These are phyloP conservation scores for Polyporus arcularius DNA, from an alignment of 768 basidiomycete species.

Conservation along the genomic window DNA sequence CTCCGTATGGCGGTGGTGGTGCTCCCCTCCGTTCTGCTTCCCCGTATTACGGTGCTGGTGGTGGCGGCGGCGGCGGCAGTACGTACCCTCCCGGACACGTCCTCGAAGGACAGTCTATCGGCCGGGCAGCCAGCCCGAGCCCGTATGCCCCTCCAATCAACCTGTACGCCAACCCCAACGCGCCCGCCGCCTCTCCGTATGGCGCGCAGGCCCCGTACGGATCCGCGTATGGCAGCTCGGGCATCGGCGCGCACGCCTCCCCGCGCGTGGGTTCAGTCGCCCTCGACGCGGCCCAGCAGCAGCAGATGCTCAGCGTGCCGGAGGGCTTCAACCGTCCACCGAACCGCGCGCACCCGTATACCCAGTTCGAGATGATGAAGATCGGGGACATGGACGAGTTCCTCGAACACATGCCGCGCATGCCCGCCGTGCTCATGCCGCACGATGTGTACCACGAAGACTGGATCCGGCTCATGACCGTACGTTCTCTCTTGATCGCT, in stretches of 20 bases:
- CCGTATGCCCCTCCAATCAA: constrained; percentile 37
- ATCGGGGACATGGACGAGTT: constrained; percentile 79
- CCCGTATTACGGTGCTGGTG: constrained; percentile 26
- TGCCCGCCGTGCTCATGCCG: constrained; percentile 70
- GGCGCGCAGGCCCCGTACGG: constrained; percentile 16
- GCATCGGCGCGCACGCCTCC: constrained; percentile 15
- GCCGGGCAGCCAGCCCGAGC: constrained; percentile 56
- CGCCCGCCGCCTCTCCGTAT: constrained; percentile 8
- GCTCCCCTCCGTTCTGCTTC: constrained; percentile 24
- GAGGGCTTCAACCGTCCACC: constrained; percentile 76
- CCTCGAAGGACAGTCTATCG: constrained; percentile 47
- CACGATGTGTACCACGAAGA: constrained; percentile 81
- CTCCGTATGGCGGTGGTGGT: constrained; percentile 34
- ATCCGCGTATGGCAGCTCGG: constrained; percentile 5
- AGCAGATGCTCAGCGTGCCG: constrained; percentile 45
- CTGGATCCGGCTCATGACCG: constrained; percentile 80
- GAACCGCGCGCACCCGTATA: constrained; percentile 66
- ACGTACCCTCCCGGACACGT: constrained; percentile 53
- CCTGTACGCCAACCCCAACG: constrained; percentile 16
- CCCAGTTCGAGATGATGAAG: constrained; percentile 69
- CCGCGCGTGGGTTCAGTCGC: constrained; percentile 15
- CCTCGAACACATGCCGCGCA: constrained; percentile 62
- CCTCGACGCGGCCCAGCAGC: constrained; percentile 16
- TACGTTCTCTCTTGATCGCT: constrained; percentile 33
- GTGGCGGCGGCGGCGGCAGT: constrained; percentile 21